A percentile compares a stretch with the other conserved stretches of the same genome.
These are phyloP conservation scores for Xylaria digitata DNA, from an alignment of 2,329 filamentous ascomycete genomes.

Conservation along the genomic window DNA sequence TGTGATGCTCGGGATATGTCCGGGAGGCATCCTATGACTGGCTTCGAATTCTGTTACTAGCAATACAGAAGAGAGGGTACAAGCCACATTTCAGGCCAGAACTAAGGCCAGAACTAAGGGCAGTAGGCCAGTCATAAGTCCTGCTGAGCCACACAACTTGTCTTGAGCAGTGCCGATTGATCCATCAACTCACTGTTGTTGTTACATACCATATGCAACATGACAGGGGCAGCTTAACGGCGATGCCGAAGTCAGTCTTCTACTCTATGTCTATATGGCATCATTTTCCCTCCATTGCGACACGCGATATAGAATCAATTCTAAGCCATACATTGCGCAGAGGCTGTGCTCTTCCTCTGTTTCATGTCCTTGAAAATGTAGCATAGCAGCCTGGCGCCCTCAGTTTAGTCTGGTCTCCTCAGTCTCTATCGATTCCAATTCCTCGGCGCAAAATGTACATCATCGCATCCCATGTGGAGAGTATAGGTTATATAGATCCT, in stretches of 20 bases:
- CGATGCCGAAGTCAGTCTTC: constrained; percentile 19
- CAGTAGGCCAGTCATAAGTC: neutral
- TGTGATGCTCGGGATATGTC: constrained; percentile 6
- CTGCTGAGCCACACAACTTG: constrained; percentile 26
- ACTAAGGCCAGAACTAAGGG: too few species aligned
- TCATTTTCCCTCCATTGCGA: constrained; percentile 1
- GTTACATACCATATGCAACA: neutral
- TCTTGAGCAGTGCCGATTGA: constrained; percentile 11
- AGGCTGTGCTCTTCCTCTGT: constrained; percentile 7
- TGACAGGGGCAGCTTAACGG: constrained; percentile 26
- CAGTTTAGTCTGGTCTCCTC: neutral
- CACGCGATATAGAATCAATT: constrained; percentile 1
- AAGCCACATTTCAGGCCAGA: constrained; percentile 20
- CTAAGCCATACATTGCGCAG: neutral
- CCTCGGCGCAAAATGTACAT: neutral
- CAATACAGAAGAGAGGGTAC: neutral
- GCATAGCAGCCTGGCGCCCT: constrained; percentile 5
- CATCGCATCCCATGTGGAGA: neutral
- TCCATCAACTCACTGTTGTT: neutral
- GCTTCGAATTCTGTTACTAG: too few species aligned
- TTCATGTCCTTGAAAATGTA: neutral
- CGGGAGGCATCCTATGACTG: constrained; percentile 29
- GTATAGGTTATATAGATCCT: neutral
- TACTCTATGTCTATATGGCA: constrained; percentile 1
- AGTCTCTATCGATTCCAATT: neutral